phyloP scores from a whole-genome alignment of 768 basidiomycete genomes.

The Suillus occidentalis region DNA sequence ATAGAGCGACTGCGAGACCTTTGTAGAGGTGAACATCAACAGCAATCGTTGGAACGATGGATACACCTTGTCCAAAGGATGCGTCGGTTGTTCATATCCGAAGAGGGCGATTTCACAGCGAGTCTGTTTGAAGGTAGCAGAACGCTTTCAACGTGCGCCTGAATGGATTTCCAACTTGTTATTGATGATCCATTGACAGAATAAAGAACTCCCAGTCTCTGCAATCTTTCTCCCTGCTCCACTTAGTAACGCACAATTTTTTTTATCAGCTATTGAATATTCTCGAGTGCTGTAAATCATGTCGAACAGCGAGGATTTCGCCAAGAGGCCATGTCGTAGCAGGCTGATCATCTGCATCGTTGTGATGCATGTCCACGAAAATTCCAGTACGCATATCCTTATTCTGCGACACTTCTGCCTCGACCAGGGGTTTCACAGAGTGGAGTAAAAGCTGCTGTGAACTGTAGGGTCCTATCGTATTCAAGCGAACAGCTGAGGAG shows the following conservation, averaged over 20 bases:
- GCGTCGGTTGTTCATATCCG: neutral
- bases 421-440: slow-evolving; percentile 65
- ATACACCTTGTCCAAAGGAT: neutral
- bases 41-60: neutral
- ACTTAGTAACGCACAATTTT: neutral
- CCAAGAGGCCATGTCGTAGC: slow-evolving; percentile 96
- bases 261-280: slow-evolving; percentile 82
- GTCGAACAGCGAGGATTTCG: slow-evolving; percentile 85
- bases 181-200: too few relatives aligned
- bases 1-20: neutral
- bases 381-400: slow-evolving; percentile 50
- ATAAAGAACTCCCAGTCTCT: neutral
- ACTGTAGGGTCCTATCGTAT: slow-evolving; percentile 89
- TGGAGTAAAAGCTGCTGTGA: slow-evolving; percentile 87
- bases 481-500: slow-evolving; percentile 90
- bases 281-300: slow-evolving; percentile 93
- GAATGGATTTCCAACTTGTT: neutral
- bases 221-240: neutral
- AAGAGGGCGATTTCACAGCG: neutral
- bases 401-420: slow-evolving; percentile 47
- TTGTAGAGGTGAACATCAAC: neutral
- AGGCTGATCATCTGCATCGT: slow-evolving; percentile 51
- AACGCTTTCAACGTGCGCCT: neutral
- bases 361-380: slow-evolving; percentile 20
- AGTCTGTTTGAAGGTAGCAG: neutral